phyloP scores from a whole-genome alignment of 768 basidiomycete species.

The Kwoniella newhampshirensis region DNA sequence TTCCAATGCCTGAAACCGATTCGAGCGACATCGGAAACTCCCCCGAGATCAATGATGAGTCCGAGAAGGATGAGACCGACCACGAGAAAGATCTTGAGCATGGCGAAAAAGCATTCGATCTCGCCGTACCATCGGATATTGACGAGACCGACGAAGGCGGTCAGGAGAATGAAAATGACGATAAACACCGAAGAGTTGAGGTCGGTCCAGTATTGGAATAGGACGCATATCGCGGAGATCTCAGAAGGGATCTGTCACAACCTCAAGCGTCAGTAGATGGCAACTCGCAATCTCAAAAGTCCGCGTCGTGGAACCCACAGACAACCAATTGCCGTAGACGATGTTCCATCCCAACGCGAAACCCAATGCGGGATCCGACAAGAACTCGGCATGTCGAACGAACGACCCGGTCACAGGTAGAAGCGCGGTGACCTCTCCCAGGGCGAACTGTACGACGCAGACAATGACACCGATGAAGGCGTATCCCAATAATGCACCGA shows the following conservation, averaged over 20 bases:
- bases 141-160: constrained; percentile 30
- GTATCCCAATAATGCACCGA: constrained; percentile 60
- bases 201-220: constrained; percentile 20
- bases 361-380: constrained; percentile 44
- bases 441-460: constrained; percentile 14
- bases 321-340: constrained; percentile 32
- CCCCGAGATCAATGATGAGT: constrained; percentile 60
- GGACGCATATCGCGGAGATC: constrained; percentile 26
- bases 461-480: constrained; percentile 55
- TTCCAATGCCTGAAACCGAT: constrained; percentile 57
- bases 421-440: constrained; percentile 15
- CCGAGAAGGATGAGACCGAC: constrained; percentile 53
- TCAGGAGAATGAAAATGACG: constrained; percentile 25
- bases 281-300: no score
- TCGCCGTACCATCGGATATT: constrained; percentile 47
- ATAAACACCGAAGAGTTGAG: constrained; percentile 37
- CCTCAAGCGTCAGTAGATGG: constrained; percentile 28
- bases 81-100: constrained; percentile 50
- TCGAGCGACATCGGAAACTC: constrained; percentile 61
- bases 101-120: constrained; percentile 42
- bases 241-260: constrained; percentile 19
- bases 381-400: constrained; percentile 12
- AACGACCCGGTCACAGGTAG: constrained; percentile 16
- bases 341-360: constrained; percentile 44
- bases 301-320: no score